Conservation (phyloP, 2,329 filamentous ascomycete genomes). For the Ceratocystis variospora region DNA sequence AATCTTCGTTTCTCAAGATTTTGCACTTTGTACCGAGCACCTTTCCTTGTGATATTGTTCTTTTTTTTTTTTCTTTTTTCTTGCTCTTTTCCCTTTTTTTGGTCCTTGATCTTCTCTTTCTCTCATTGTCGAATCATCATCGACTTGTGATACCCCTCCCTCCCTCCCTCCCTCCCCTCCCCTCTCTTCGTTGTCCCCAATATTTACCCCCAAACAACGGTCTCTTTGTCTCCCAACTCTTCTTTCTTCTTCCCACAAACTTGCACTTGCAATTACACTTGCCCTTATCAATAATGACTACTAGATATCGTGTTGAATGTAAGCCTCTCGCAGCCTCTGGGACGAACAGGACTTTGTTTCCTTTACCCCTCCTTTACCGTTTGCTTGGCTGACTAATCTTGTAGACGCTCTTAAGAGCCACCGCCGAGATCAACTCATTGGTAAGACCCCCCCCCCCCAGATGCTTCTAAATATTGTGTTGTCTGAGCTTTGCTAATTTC, state of each 20-base stretch:
- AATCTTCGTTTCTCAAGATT: background rate
- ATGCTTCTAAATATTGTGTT: background rate
- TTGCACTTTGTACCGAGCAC: background rate
- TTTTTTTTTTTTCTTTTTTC: background rate
- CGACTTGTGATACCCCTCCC: background rate
- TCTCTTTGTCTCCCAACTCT: background rate
- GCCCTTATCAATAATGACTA: constrained; percentile 36
- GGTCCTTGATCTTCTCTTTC: background rate
- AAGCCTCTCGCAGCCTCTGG: constrained; percentile 26
- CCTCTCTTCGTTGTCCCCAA: background rate
- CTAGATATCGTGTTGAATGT: constrained; percentile 62
- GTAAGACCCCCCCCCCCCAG: constrained; percentile 30
- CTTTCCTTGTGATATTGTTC: background rate
- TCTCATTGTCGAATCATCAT: background rate
- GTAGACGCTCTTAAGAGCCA: constrained; percentile 63
- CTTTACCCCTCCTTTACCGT: background rate
- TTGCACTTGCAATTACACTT: background rate
- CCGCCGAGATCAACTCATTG: constrained; percentile 76
- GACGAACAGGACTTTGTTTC: too few relatives aligned
- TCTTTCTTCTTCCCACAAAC: background rate
- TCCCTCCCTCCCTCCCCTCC: background rate
- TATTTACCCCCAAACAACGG: background rate
- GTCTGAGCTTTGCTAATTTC: background rate
- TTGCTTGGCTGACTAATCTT: constrained; percentile 3
- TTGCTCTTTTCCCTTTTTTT: too few relatives aligned